Base-by-base conservation (phyloP, 1,284 basidiomycete genomes). In the Pseudozyma hubeiensis region DNA sequence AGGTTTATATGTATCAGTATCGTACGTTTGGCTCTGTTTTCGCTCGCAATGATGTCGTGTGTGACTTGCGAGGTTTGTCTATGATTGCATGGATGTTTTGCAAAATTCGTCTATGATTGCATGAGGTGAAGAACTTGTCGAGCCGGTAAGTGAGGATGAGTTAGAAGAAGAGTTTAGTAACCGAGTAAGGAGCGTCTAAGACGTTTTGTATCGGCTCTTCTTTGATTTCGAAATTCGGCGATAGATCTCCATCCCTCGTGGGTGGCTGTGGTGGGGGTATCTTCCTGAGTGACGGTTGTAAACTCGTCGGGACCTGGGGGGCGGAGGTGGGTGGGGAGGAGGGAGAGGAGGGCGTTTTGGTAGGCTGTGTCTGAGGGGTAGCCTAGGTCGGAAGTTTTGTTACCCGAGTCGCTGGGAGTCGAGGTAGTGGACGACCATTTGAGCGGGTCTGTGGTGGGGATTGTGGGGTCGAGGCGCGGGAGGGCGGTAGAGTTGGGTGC, bases 321-420 rank as follows among this genome's bases (percentile, higher is more conserved):
- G 4, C 49, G 49, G 11, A 74, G 46, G 2, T 63, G 8, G 0
- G 13, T 1, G 7, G 70, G 65, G 0, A 74, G 41, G 14, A 74
- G 45, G 6, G 7, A 10, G 17, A 79, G 55, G 14, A 82, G 59
- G 6, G 66, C 72, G 24, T 81, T 64, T 17, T 76, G 59, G 44
- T 83, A 83, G 1, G 74, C 75, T 0, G 34, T 52, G 19, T 80
- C 78, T 13, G 63, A 53, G 4, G 73, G 76, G 35, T 64, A 64
- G 34, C 69, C 69, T 1, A 78, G 50, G 33, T 71, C 62, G 52
- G 34, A 39, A 1, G 67, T 58, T 17, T 59, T 43, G 37, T 62
- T 69, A 1, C 16, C 17, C 24, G 16, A 16, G 10, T 33, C 35
- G 52, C 24, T 37, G 33, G 8, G 17, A 10, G 37, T 35, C 34